These are phyloP conservation scores for Chaetomiaceae sp. DNA, from an alignment of 2,329 filamentous ascomycete genomes.

Conservation along the genomic window DNA sequence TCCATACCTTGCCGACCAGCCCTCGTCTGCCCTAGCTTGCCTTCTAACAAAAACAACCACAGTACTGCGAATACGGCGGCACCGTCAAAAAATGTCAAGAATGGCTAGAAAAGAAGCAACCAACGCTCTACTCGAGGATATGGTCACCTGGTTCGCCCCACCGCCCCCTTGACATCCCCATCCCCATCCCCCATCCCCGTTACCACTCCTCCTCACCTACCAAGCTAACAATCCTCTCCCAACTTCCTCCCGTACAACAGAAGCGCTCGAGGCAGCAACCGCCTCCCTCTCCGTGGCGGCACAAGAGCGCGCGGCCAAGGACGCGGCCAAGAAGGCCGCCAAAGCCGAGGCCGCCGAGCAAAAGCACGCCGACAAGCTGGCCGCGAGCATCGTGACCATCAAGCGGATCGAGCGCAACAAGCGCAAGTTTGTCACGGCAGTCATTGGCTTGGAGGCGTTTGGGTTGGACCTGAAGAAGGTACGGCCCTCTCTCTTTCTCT, in stretches of 20 bases:
- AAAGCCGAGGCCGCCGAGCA: conserved; percentile 86
- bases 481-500: too few species aligned
- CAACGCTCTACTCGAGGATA: conserved; percentile 68
- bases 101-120: conserved; percentile 77
- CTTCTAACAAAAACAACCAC: not conserved
- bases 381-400: conserved; percentile 78
- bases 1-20: too few species aligned
- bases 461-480: conserved; percentile 89
- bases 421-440: conserved; percentile 90
- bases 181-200: not conserved
- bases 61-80: conserved; percentile 99
- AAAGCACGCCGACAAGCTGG: conserved; percentile 77
- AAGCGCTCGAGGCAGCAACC: conserved; percentile 78
- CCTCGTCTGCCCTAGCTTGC: too few species aligned
- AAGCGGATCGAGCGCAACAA: conserved; percentile 98
- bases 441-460: conserved; percentile 86
- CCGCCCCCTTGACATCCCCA: conserved; percentile 1
- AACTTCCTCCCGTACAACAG: conserved; percentile 37
- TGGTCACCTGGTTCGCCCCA: conserved; percentile 72
- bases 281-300: conserved; percentile 83
- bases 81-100: conserved; percentile 96
- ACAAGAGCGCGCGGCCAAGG: conserved; percentile 91
- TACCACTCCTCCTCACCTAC: too few species aligned
- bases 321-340: conserved; percentile 92
- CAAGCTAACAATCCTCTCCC: conserved; percentile 4